Percentiles rank a stretch among this genome's conserved stretches.
phyloP scores from a whole-genome alignment of 2,329 filamentous ascomycete genomes.

The Penicillium sp. region DNA sequence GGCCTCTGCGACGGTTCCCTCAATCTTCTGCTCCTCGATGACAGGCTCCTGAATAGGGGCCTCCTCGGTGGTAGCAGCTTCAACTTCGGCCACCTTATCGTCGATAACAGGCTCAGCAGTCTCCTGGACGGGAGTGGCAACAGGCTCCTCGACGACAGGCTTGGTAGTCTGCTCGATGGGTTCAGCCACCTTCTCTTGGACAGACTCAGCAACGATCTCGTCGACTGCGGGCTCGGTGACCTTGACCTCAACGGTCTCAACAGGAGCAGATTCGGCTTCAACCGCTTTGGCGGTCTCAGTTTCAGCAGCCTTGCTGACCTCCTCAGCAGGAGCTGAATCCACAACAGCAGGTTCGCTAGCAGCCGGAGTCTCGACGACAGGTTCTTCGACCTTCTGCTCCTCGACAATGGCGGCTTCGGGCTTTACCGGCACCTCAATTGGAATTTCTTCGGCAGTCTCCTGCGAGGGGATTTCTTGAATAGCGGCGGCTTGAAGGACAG shows the following conservation, averaged over 20 bases:
- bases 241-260: conserved; percentile 1
- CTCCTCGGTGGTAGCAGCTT: conserved; percentile 6
- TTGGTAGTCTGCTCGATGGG: neutral
- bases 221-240: conserved; percentile 3
- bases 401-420: conserved; percentile 5
- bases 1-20: conserved; percentile 2
- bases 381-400: conserved; percentile 9
- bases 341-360: neutral
- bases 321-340: conserved; percentile 14
- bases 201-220: too few relatives aligned
- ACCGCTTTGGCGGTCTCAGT: conserved; percentile 15
- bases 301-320: conserved; percentile 4
- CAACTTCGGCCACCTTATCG: neutral
- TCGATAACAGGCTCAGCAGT: conserved; percentile 3
- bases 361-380: conserved; percentile 9
- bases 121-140: too few relatives aligned
- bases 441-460: neutral
- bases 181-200: conserved; percentile 4
- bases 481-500: neutral
- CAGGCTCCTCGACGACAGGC: conserved; percentile 9
- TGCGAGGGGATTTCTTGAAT: neutral
- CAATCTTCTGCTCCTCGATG: conserved; percentile 7
- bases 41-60: conserved; percentile 12
- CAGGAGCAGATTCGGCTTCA: conserved; percentile 5
- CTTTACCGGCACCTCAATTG: conserved; percentile 10